Percentiles rank a stretch among this genome's conserved stretches.
These are phyloP conservation scores for Selaginella tamariscina DNA, from an alignment of 75 land plant genomes.

Conservation along the genomic window DNA sequence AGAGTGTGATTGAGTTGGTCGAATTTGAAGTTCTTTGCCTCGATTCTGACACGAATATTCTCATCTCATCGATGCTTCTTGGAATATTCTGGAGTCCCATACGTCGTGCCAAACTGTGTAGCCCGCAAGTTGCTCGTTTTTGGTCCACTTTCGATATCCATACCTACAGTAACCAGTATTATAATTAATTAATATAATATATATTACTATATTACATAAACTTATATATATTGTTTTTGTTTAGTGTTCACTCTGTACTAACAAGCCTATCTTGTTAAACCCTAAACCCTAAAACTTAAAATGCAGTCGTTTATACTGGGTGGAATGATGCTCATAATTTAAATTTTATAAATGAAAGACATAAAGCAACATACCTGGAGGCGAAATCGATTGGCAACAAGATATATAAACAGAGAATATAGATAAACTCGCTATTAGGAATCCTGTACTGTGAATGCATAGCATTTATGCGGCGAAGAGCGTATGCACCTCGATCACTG, in stretches of 20 bases:
- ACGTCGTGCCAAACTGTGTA: constrained; percentile 21
- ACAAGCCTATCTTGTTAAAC: too few relatives aligned
- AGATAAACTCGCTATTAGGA: constrained; percentile 18
- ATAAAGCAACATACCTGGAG: constrained; percentile 3
- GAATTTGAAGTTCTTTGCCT: background rate
- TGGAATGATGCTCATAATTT: too few relatives aligned
- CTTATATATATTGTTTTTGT: too few relatives aligned
- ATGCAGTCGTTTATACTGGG: too few relatives aligned
- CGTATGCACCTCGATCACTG: constrained; percentile 17
- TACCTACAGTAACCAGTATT: constrained; percentile 7
- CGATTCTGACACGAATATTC: background rate
- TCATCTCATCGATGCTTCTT: background rate
- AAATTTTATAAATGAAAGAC: too few relatives aligned
- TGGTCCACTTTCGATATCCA: constrained; percentile 21
- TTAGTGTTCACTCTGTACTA: too few relatives aligned
- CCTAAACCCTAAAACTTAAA: too few relatives aligned
- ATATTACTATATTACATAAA: too few relatives aligned
- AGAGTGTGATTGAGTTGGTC: background rate
- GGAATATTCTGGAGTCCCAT: constrained; percentile 28
- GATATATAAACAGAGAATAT: constrained; percentile 11
- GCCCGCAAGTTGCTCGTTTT: constrained; percentile 11
- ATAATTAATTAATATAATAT: too few relatives aligned
- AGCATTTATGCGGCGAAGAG: constrained; percentile 24
- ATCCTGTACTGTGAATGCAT: constrained; percentile 25
- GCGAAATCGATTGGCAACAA: constrained; percentile 18